These are phyloP conservation scores for Starmerella cellae DNA, from an alignment of 805 yeast genomes.

Conservation along the genomic window DNA sequence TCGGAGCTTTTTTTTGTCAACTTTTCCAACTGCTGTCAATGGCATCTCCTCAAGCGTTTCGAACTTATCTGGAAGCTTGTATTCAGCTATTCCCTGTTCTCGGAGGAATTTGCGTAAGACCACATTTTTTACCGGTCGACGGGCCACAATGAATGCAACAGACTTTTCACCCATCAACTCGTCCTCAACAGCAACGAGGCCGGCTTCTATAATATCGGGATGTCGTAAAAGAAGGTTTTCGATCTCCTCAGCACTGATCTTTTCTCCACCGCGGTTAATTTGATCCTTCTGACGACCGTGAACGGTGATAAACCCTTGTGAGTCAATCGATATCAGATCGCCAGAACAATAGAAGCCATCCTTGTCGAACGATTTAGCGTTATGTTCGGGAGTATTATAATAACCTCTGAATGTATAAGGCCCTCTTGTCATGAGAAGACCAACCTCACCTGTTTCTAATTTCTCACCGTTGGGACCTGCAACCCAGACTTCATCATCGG, in stretches of 20 bases:
- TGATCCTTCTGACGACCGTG: slow-evolving; percentile 17
- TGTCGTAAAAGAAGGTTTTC: slow-evolving; percentile 15
- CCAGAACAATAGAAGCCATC: slow-evolving; percentile 16
- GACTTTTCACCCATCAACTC: slow-evolving; percentile 15
- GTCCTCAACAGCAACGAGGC: slow-evolving; percentile 13
- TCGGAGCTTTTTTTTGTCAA: slow-evolving; percentile 12
- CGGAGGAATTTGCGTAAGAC: slow-evolving; percentile 10
- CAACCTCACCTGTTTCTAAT: slow-evolving; percentile 7
- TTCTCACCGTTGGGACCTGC: slow-evolving; percentile 7
- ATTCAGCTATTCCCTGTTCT: slow-evolving; percentile 17
- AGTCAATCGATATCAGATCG: slow-evolving; percentile 11
- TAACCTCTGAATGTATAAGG: slow-evolving; percentile 17
- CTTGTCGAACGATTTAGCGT: slow-evolving; percentile 8
- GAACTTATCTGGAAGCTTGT: slow-evolving; percentile 14
- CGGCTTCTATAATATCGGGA: slow-evolving; percentile 12
- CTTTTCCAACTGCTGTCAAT: slow-evolving; percentile 15
- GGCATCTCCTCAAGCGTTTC: slow-evolving; percentile 10
- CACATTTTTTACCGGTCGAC: slow-evolving; percentile 7
- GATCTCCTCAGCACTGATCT: slow-evolving; percentile 12
- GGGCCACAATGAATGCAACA: slow-evolving; percentile 12
- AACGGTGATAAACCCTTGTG: slow-evolving; percentile 10
- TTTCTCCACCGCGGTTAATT: slow-evolving; percentile 17
- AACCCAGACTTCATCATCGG: slow-evolving; percentile 14
- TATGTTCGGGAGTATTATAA: slow-evolving; percentile 15
- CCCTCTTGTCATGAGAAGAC: slow-evolving; percentile 14